A percentile compares a stretch with the other conserved stretches of the same genome.
Conservation (phyloP, 768 basidiomycete genomes). For the Lepiota brunneoincarnata region DNA sequence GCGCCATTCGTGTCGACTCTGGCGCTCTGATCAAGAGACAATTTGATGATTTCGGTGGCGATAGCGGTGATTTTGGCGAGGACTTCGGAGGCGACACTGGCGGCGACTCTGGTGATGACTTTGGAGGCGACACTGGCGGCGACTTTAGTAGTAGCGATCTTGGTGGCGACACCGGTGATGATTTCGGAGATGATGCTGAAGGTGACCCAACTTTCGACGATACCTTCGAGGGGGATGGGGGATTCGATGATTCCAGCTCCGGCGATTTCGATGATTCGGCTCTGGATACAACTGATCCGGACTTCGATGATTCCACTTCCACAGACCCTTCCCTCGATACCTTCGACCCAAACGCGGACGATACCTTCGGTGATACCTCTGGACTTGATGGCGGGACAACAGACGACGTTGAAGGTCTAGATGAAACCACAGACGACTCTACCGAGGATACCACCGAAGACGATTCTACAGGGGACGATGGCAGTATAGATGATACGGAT, state of each 20-base stretch:
- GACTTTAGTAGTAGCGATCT: background rate
- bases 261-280: background rate
- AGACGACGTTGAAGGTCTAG: too few species aligned
- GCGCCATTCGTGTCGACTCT: background rate
- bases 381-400: too few species aligned
- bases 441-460: background rate
- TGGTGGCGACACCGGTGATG: too few species aligned
- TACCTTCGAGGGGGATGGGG: too few species aligned
- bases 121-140: background rate
- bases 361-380: too few species aligned
- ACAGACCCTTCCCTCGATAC: background rate
- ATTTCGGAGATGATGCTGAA: too few species aligned
- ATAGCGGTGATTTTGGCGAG: background rate
- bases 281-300: background rate
- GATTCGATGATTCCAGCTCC: background rate
- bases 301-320: background rate
- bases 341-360: too few species aligned
- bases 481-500: background rate
- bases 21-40: background rate
- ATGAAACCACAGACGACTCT: background rate
- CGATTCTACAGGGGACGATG: background rate
- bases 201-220: too few species aligned
- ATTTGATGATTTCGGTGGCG: background rate
- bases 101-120: too few species aligned
- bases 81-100: too few species aligned